Evolutionary conservation across 164 flowering plant species (phyloP), one percentile per base, ranked within the genome.

Genomic region (Macadamia integrifolia): DNA sequence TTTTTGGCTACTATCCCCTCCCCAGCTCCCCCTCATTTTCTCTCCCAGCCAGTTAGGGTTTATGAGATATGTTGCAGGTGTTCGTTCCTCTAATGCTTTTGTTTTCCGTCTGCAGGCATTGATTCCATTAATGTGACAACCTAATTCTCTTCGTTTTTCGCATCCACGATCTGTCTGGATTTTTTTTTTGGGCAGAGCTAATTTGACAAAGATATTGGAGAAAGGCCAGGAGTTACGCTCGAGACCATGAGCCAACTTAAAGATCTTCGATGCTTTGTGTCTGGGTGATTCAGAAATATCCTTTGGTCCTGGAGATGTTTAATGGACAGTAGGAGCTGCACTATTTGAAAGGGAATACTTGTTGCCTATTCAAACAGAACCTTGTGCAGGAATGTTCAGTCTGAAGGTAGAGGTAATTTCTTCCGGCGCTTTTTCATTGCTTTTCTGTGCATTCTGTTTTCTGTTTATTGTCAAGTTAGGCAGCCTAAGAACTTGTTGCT

Each of bases 251-350:
- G 55, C 66, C 53, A 79, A 75, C 44, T 44, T 60, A 46, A 74
- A 67, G 57, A 85, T 90, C 66, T 80, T 80, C 64, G 80, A 86
- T 64, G 83, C 78, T 23, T 66, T 90, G 12, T 81, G 87, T 35
- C 78, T 89, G 66, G 74, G 81, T 15, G 72, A 83, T 68, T 62
- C 63, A 65, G 80, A 84, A 53, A 78, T 89, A 48, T 57, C 71
- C n/a, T 86, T 86, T 77, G 91, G 91, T 57, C 88, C 87, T 18
- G 83, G 77, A 52, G 84, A 85, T 68, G 70, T 87, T 73, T 82
- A 86, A 52, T 87, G 88, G 92, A 84, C 92, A 11, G 60, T 84
- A 70, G 91, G 91, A 71, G 92, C 90, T 66, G 84, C 88, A 42
- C 62, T 89, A 30, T 72, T 78, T 35, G 90, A 85, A 79, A 87